Conservation (phyloP, 441 rosid genomes). For the Erodium trifolium region DNA sequence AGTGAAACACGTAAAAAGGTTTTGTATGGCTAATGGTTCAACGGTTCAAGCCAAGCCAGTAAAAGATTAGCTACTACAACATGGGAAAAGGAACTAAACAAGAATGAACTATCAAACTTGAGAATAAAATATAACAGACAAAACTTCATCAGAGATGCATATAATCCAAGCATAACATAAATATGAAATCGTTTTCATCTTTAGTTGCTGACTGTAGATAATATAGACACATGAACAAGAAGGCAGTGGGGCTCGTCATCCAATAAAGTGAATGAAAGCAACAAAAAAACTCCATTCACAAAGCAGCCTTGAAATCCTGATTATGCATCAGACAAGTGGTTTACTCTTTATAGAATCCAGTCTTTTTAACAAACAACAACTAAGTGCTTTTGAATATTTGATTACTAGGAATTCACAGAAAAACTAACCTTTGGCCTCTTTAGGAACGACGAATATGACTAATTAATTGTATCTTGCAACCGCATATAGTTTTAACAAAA, state of each 20-base stretch:
- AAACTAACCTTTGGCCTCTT: not conserved
- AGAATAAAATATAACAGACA: not conserved
- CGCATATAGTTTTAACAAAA: not conserved
- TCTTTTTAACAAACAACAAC: not conserved
- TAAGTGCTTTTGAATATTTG: not conserved
- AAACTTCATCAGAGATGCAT: not conserved
- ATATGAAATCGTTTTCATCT: not conserved
- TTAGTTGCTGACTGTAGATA: not conserved
- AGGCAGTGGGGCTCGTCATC: conserved; percentile 11
- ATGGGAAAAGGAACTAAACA: not conserved
- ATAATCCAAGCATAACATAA: not conserved
- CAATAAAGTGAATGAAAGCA: conserved; percentile 10
- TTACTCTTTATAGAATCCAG: not conserved
- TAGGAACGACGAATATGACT: not conserved
- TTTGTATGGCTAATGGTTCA: not conserved
- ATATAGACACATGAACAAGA: not conserved
- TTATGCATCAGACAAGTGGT: not conserved
- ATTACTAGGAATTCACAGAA: not conserved
- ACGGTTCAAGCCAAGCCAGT: no score
- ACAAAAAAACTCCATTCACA: not conserved
- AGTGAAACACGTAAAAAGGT: not conserved
- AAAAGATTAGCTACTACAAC: no score
- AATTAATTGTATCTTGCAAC: not conserved
- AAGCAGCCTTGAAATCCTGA: conserved; percentile 9
- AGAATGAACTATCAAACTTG: not conserved